phyloP scores from a whole-genome alignment of 352 stramenopile genomes.

The Pseudoperonospora humuli region DNA sequence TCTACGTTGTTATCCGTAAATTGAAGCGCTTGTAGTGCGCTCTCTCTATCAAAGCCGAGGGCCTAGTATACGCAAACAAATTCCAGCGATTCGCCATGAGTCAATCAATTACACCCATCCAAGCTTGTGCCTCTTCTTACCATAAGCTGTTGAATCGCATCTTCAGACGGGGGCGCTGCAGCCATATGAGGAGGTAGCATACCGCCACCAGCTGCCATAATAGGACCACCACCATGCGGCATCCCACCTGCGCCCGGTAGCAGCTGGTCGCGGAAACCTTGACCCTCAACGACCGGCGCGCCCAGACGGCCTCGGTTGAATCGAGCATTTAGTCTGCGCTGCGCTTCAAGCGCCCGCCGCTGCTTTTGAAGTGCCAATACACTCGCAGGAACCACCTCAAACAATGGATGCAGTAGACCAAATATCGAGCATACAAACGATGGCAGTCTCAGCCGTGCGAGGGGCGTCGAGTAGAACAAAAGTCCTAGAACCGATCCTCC shows the following conservation, averaged over 20 bases:
- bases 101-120: conserved; percentile 1
- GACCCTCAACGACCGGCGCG: conserved; percentile 24
- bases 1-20: conserved; percentile 83
- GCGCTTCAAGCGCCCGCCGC: conserved; percentile 58
- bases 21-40: conserved; percentile 59
- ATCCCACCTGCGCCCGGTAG: conserved; percentile 50
- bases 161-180: conserved; percentile 57
- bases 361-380: conserved; percentile 58
- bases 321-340: conserved; percentile 54
- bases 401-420: conserved; percentile 62
- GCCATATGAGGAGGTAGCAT: conserved; percentile 55
- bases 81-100: not conserved
- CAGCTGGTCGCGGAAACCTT: conserved; percentile 79
- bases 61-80: conserved; percentile 9
- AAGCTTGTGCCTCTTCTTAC: conserved; percentile 19
- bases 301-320: conserved; percentile 26
- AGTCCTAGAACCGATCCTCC: conserved; percentile 50
- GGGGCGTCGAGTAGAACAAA: conserved; percentile 60
- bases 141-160: conserved; percentile 72
- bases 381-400: conserved; percentile 72
- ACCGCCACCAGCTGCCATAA: conserved; percentile 9
- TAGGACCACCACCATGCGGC: conserved; percentile 21
- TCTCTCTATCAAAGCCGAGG: conserved; percentile 24
- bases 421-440: conserved; percentile 61
- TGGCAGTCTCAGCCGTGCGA: conserved; percentile 64